These are phyloP conservation scores for Arthrobotrys musiformis DNA, from an alignment of 2,329 filamentous ascomycete species.

Conservation along the genomic window DNA sequence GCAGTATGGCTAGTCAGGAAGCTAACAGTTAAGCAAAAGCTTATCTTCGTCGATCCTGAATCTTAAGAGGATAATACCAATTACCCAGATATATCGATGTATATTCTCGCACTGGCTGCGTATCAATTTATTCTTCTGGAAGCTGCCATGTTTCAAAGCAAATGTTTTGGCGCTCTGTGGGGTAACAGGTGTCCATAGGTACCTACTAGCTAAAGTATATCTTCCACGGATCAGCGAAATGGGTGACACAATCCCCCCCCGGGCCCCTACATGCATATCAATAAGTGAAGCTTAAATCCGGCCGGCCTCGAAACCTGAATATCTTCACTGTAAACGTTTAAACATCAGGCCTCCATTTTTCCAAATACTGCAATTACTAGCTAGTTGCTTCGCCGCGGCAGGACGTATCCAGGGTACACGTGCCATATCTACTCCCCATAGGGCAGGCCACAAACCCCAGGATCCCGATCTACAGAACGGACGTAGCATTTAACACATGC, in stretches of 20 bases:
- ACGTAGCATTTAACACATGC: not conserved
- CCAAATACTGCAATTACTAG: conserved; percentile 7
- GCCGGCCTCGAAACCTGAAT: not conserved
- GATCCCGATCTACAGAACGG: not conserved
- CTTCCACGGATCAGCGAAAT: not conserved
- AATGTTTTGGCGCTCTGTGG: too few relatives aligned
- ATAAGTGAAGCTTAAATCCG: conserved; percentile 10
- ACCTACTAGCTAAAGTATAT: not conserved
- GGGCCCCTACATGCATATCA: too few relatives aligned
- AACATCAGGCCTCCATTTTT: not conserved
- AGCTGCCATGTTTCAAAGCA: not conserved
- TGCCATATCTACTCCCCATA: not conserved
- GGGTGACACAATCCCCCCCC: not conserved
- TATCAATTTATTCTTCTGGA: conserved; percentile 6
- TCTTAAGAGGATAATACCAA: not conserved
- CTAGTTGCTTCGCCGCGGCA: too few relatives aligned
- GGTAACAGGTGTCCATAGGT: too few relatives aligned
- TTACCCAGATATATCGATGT: not conserved
- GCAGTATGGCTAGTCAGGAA: too few relatives aligned
- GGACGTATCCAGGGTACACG: not conserved
- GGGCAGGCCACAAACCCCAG: conserved; percentile 7
- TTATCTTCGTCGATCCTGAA: not conserved
- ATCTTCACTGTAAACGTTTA: too few relatives aligned
- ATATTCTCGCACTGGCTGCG: not conserved
- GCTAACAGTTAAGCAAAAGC: too few relatives aligned